Evolutionary conservation across 306 rosid species (phyloP), one percentile per base, ranked within the genome.

Genomic region (Castanopsis chinensis): DNA sequence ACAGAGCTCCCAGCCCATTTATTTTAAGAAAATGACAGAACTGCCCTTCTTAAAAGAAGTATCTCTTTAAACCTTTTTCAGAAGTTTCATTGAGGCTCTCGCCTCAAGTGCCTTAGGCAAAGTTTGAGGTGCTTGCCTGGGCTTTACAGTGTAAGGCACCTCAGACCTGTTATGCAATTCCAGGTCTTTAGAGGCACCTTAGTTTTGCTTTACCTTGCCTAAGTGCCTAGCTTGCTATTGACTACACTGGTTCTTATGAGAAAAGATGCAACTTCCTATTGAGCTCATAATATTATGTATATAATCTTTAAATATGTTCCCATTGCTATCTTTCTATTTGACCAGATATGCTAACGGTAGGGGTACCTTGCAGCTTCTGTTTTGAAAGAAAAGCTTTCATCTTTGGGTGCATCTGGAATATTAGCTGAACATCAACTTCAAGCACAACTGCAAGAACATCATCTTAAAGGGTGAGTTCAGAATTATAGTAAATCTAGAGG

Each of bases 371-470:
- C 97, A 96, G 99, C 98, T 67, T 96, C 99, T 84, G 89, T 89
- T 75, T 88, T 93, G 83, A 96, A 91, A 83, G 99, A 96, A 87
- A 96, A 96, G 72, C 92, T 96, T 78, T 79, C 92, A 27, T 83
- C 94, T 77, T 78, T 96, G 92, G 99, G 99, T 75, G 87, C 99
- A 64, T 93, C 99, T 84, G 99, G 99, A 85, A 90, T 93, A 74
- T 85, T 93, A 85, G 99, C 98, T 4, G 99, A 96, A 23, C 99
- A 96, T 86, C 99, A 96, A 82, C 99, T 96, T 87, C 99, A 96
- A 86, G 94, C 99, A 33, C 98, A 93, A 81, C 83, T 96, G 65
- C 99, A 96, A 86, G 99, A 96, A 77, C 97, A 96, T 89, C 89
- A 91, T 80, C 73, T 84, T 77, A 96, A 90, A 91, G 89, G 98